These are phyloP conservation scores for Protostelium mycophagum DNA, from an alignment of 78 protist species.

Conservation along the genomic window DNA sequence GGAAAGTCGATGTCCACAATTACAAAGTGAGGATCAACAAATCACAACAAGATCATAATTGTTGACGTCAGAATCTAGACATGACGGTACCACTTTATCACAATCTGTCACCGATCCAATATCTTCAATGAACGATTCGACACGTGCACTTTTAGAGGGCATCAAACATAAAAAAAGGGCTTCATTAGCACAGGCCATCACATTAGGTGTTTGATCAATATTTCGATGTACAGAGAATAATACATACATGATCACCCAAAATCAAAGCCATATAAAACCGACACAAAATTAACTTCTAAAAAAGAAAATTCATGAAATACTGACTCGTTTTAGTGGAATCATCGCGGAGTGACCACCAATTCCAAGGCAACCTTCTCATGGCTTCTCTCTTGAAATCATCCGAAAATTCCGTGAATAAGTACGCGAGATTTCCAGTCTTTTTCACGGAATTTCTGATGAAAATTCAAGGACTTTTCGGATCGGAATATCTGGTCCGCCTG, in stretches of 20 bases:
- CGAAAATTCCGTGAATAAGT: slow-evolving; percentile 11
- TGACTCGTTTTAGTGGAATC: slow-evolving; percentile 36
- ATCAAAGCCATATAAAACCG: too few species aligned
- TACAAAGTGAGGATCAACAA: too few species aligned
- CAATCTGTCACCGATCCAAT: too few species aligned
- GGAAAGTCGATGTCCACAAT: too few species aligned
- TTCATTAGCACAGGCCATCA: not conserved
- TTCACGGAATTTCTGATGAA: not conserved
- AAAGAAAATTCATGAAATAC: not conserved
- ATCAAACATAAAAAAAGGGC: not conserved
- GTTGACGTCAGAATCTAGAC: too few species aligned
- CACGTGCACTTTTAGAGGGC: not conserved
- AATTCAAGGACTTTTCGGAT: slow-evolving; percentile 67
- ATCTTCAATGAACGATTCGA: not conserved
- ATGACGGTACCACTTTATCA: too few species aligned
- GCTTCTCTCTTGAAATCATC: slow-evolving; percentile 5
- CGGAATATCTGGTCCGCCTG: slow-evolving; percentile 94
- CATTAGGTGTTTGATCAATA: not conserved
- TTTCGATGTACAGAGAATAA: too few species aligned
- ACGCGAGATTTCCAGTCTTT: not conserved
- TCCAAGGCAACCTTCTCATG: slow-evolving; percentile 31
- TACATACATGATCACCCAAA: too few species aligned
- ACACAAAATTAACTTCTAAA: too few species aligned
- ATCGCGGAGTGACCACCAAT: slow-evolving; percentile 45
- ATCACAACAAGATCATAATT: too few species aligned